Evolutionary conservation across 169 alveolate genomes (phyloP).

Genomic region (Cryptosporidium parvum): DNA sequence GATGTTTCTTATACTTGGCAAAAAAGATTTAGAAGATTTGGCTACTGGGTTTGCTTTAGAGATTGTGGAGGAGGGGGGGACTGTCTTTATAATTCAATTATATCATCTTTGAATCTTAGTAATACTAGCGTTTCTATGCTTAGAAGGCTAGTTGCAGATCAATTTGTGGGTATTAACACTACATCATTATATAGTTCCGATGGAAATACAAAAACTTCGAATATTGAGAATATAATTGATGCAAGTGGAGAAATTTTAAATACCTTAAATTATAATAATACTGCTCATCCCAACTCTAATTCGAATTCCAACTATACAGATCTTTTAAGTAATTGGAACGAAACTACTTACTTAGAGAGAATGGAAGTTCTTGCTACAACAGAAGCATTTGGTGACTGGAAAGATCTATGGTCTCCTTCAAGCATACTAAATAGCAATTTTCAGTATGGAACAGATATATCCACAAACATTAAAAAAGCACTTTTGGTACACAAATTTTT

Average conservation of each 20-base stretch:
- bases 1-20: constrained; percentile 57
- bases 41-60: constrained; percentile 70
- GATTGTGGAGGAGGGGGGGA: constrained; percentile 76
- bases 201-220: neutral
- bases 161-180: constrained; percentile 33
- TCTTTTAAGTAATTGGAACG: constrained; percentile 22
- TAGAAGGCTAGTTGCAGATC: constrained; percentile 34
- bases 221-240: neutral
- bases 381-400: constrained; percentile 44
- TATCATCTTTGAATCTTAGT: constrained; percentile 20
- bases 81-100: constrained; percentile 51
- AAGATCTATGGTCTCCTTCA: constrained; percentile 61
- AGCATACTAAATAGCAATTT: neutral
- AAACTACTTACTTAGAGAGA: constrained; percentile 9
- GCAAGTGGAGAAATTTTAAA: neutral
- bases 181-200: neutral
- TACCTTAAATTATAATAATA: neutral
- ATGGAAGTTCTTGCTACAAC: constrained; percentile 19
- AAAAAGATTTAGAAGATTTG: constrained; percentile 40
- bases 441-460: constrained; percentile 15
- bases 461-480: constrained; percentile 43
- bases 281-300: neutral
- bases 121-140: constrained; percentile 10
- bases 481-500: constrained; percentile 32
- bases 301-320: neutral